Conservation (phyloP, 208 protist genomes). For the Tritrichomonas musculus region DNA sequence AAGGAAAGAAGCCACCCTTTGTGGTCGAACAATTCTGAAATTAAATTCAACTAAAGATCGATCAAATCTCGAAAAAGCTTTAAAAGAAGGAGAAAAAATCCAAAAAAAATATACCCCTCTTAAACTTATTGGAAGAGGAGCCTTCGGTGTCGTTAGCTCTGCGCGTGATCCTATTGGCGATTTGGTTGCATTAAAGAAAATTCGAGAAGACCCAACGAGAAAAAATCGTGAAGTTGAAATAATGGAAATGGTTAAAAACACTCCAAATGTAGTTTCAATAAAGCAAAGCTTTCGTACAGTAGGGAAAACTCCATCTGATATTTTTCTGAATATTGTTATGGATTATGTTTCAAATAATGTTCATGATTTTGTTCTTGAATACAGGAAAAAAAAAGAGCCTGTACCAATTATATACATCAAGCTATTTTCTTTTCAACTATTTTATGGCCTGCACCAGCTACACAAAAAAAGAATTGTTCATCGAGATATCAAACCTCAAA, state of each 20-base stretch:
- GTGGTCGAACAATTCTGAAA: no score
- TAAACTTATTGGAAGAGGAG: not conserved
- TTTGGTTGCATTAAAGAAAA: not conserved
- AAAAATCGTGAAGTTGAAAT: slow-evolving; percentile 10
- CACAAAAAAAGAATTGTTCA: slow-evolving; percentile 78
- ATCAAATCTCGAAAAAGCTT: no score
- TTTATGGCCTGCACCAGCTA: slow-evolving; percentile 83
- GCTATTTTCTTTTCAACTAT: slow-evolving; percentile 67
- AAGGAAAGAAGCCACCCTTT: no score
- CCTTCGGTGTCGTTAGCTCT: not conserved
- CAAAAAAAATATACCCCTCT: not conserved
- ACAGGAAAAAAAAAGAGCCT: slow-evolving; percentile 67
- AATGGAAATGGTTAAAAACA: not conserved
- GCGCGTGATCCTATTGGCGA: not conserved
- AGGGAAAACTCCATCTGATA: no score
- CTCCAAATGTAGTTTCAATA: not conserved
- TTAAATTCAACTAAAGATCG: no score
- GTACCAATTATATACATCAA: not conserved
- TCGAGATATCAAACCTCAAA: slow-evolving; percentile 86
- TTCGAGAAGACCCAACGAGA: not conserved
- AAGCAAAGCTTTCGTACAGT: not conserved
- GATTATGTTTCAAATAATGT: not conserved
- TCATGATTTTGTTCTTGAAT: slow-evolving; percentile 53
- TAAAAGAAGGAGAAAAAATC: not conserved
- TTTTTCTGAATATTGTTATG: slow-evolving; percentile 2